phyloP scores from a whole-genome alignment of 2,329 filamentous ascomycete species.

The Penicillium sp. region DNA sequence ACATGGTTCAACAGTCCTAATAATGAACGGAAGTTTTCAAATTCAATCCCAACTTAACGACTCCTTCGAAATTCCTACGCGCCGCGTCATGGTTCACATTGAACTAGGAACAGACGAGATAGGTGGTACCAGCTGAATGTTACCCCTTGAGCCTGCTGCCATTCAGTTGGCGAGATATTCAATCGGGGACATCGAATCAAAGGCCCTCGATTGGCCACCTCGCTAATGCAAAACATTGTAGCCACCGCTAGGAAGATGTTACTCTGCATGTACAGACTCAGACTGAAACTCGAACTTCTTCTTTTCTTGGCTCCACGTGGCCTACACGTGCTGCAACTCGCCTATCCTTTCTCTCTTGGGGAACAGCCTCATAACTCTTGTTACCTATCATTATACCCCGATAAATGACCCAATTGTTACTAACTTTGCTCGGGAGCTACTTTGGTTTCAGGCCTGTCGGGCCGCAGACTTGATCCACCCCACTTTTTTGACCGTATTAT shows the following conservation, averaged over 20 bases:
- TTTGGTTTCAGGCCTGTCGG: background rate
- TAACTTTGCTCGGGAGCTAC: background rate
- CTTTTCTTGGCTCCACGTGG: conserved; percentile 19
- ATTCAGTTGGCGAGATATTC: background rate
- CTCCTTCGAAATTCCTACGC: background rate
- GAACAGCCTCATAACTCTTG: conserved; percentile 6
- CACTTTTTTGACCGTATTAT: background rate
- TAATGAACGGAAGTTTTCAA: background rate
- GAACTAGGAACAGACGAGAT: background rate
- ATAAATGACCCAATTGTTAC: background rate
- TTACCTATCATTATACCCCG: conserved; percentile 15
- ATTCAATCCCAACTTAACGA: conserved; percentile 3
- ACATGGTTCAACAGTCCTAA: conserved; percentile 6
- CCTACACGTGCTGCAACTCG: conserved; percentile 23
- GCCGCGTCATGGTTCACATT: background rate
- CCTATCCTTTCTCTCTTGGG: conserved; percentile 18
- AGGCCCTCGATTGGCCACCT: background rate
- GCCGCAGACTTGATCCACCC: background rate
- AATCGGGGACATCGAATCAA: background rate
- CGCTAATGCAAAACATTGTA: conserved; percentile 17
- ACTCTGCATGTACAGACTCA: conserved; percentile 7
- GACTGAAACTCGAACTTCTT: conserved; percentile 4
- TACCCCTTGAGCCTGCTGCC: conserved; percentile 1
- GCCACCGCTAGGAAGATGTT: conserved; percentile 2
- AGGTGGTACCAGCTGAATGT: conserved; percentile 3